Evolutionary conservation across 148 eudicot species (phyloP), one percentile per base, ranked within the genome.

Genomic region (Dianthus caryophyllus): DNA sequence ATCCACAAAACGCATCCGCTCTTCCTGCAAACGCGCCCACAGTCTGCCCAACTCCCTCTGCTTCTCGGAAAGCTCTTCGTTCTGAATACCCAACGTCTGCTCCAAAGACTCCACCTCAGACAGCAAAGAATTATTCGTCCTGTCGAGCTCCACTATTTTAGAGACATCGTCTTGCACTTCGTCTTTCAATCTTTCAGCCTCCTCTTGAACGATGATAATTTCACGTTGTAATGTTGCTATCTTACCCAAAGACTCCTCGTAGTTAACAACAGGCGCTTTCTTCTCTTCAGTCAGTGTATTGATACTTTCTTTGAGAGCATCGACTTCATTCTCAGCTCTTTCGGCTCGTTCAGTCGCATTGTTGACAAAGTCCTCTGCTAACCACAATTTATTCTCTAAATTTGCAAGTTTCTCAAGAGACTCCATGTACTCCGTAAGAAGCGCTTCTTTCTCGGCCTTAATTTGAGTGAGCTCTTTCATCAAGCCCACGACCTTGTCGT

Each of bases 1-100:
- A n/a, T n/a, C n/a, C n/a, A n/a, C n/a, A n/a, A n/a, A n/a, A n/a
- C n/a, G n/a, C n/a, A n/a, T n/a, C n/a, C n/a, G n/a, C n/a, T n/a
- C n/a, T n/a, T n/a, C n/a, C n/a, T n/a, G n/a, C n/a, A n/a, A 63
- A 66, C 83, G 73, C n/a, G 82, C 66, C 96, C 89, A 85, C 30
- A 92, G 78, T 73, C 85, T 85, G 49, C 96, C 94, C 68, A 90
- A 67, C 73, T 95, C 97, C 72, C 81, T 80, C 79, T 95, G 96
- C 80, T 88, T 90, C 73, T 95, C 97, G 2, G 84, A 84, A 56
- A 95, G 76, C 70, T 90, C 93, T 77, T 90, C 80, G 53, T 74
- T 81, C 69, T 88, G 99, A 68, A 63, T 48, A 29, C 83, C 85
- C 69, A 84, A 73, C 75, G 84, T 80, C 72, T 79, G 67, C 50